Conservation (phyloP, 352 stramenopile genomes). For the Globisporangium megalacanthum region DNA sequence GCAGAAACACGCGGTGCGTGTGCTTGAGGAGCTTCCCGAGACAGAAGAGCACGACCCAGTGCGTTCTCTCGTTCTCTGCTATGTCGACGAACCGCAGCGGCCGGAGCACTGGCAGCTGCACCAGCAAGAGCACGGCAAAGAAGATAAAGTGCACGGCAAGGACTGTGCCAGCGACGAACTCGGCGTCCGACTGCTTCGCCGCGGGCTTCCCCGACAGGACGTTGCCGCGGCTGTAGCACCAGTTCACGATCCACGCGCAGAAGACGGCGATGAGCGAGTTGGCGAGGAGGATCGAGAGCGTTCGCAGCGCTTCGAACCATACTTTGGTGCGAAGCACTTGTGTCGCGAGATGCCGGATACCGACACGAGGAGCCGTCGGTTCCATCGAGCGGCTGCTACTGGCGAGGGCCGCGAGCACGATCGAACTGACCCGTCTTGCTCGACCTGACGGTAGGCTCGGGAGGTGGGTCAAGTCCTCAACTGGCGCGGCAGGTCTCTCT, state of each 20-base stretch:
- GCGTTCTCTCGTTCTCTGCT: neutral
- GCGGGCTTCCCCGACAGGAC: slow-evolving; percentile 15
- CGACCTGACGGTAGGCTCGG: too few species aligned
- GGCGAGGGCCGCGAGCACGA: too few species aligned
- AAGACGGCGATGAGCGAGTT: slow-evolving; percentile 17
- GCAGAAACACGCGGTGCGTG: slow-evolving; percentile 10
- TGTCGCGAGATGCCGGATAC: neutral
- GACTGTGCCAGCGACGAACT: slow-evolving; percentile 21
- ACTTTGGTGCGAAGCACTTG: slow-evolving; percentile 3
- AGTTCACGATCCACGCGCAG: slow-evolving; percentile 15
- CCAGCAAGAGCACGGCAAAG: slow-evolving; percentile 9
- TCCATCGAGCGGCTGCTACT: too few species aligned
- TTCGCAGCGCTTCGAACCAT: slow-evolving; percentile 5
- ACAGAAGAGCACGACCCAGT: slow-evolving; percentile 5
- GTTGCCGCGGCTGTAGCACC: slow-evolving; percentile 21
- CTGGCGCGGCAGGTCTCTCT: too few species aligned
- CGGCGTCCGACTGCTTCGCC: slow-evolving; percentile 16
- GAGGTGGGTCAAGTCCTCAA: too few species aligned
- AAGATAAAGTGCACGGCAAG: slow-evolving; percentile 11
- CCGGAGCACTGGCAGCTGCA: neutral
- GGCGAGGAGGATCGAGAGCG: slow-evolving; percentile 15
- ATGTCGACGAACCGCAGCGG: slow-evolving; percentile 12
- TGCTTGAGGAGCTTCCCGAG: neutral
- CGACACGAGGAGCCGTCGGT: too few species aligned
- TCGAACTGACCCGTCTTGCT: too few species aligned